Evolutionary conservation across 371 early-diverging fungal species (phyloP).

Genomic region (Dinochytrium kinnereticum): DNA sequence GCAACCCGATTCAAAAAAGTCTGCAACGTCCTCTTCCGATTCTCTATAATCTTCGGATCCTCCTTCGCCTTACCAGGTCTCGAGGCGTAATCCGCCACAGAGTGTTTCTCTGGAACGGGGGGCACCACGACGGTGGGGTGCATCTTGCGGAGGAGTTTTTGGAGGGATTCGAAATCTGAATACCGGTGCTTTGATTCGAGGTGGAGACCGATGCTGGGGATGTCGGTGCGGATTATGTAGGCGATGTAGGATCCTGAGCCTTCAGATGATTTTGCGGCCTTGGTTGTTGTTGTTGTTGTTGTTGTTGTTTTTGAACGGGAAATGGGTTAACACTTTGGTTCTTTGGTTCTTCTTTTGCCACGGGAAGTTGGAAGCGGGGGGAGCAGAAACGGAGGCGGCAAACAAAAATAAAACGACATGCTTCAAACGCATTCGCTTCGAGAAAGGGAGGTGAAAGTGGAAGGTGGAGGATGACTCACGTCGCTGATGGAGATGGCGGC

Average conservation of each 20-base stretch:
- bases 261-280: slow-evolving; percentile 49
- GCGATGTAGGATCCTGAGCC: slow-evolving; percentile 49
- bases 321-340: too few relatives aligned
- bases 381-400: too few relatives aligned
- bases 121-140: slow-evolving; percentile 88
- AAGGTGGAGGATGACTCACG: slow-evolving; percentile 20
- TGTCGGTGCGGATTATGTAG: slow-evolving; percentile 48
- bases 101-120: slow-evolving; percentile 95
- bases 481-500: slow-evolving; percentile 47
- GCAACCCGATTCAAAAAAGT: slow-evolving; percentile 84
- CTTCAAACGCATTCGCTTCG: too few relatives aligned
- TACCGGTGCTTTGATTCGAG: slow-evolving; percentile 76
- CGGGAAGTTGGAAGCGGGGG: too few relatives aligned
- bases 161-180: slow-evolving; percentile 92
- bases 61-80: slow-evolving; percentile 83
- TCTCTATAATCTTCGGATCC: slow-evolving; percentile 81
- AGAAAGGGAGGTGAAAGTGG: background rate
- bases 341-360: too few relatives aligned
- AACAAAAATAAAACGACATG: too few relatives aligned
- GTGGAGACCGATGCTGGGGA: slow-evolving; percentile 31
- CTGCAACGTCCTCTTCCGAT: slow-evolving; percentile 88
- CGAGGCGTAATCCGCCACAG: slow-evolving; percentile 85
- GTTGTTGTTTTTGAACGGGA: too few relatives aligned
- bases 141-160: slow-evolving; percentile 70
- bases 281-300: background rate